A percentile compares a stretch with the other conserved stretches of the same genome.
Evolutionary conservation across 225 moss, liverwort and hornwort genomes (phyloP).

Genomic region (Pleurozium schreberi): DNA sequence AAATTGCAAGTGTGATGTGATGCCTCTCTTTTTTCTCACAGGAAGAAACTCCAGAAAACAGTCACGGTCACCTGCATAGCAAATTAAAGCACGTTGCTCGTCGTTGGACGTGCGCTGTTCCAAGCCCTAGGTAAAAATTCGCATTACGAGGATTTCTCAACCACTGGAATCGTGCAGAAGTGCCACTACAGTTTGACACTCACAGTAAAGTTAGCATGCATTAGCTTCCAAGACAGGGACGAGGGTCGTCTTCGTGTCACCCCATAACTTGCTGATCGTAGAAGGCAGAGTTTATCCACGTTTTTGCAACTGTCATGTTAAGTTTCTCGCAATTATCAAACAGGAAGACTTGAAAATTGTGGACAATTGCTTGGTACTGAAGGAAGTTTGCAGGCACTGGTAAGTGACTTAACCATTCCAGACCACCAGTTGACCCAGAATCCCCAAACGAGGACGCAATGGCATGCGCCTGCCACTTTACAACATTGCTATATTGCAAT

Average conservation of each 20-base stretch:
- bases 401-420: neutral
- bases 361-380: neutral
- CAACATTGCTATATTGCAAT: neutral
- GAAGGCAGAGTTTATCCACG: neutral
- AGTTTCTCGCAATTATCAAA: neutral
- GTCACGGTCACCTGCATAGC: neutral
- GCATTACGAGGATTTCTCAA: neutral
- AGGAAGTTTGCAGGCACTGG: neutral
- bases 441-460: neutral
- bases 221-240: neutral
- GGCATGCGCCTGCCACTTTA: neutral
- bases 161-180: neutral
- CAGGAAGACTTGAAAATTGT: no score
- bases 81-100: neutral
- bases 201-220: neutral
- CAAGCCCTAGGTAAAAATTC: neutral
- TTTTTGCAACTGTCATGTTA: neutral
- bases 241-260: neutral
- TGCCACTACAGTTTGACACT: neutral
- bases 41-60: neutral
- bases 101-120: neutral
- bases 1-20: neutral
- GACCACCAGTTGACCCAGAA: neutral
- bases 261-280: neutral
- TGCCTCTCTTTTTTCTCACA: neutral